phyloP scores from a whole-genome alignment of 1,284 basidiomycete species.

The Melanopsichium pennsylvanicum region DNA sequence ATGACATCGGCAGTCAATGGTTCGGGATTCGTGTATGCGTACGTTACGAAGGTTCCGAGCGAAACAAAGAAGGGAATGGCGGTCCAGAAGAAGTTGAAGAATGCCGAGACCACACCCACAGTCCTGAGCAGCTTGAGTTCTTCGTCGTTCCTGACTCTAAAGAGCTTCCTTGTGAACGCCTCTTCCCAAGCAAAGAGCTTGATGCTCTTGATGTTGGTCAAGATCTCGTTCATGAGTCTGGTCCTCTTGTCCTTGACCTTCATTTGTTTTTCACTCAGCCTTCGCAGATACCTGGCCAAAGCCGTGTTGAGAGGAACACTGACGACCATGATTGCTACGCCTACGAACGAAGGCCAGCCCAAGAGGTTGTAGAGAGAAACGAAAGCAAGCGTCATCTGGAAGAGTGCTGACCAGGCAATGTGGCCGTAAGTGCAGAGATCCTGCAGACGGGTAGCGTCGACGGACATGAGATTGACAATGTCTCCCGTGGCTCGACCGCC shows the following conservation, averaged over 20 bases:
- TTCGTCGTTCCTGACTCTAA: slow-evolving; percentile 77
- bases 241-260: slow-evolving; percentile 79
- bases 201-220: slow-evolving; percentile 63
- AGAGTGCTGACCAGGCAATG: slow-evolving; percentile 77
- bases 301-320: slow-evolving; percentile 74
- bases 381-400: slow-evolving; percentile 67
- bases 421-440: slow-evolving; percentile 83
- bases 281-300: slow-evolving; percentile 79
- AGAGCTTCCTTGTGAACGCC: slow-evolving; percentile 72
- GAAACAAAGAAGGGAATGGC: slow-evolving; percentile 81
- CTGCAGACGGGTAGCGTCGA: slow-evolving; percentile 88
- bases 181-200: slow-evolving; percentile 62
- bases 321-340: slow-evolving; percentile 80
- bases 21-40: slow-evolving; percentile 75
- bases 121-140: slow-evolving; percentile 77
- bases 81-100: slow-evolving; percentile 74
- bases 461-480: slow-evolving; percentile 90
- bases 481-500: slow-evolving; percentile 82
- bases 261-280: slow-evolving; percentile 80
- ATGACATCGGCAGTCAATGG: slow-evolving; percentile 71
- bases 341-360: slow-evolving; percentile 80
- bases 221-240: slow-evolving; percentile 63
- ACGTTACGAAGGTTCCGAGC: slow-evolving; percentile 84
- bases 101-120: slow-evolving; percentile 77
- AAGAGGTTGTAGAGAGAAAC: slow-evolving; percentile 76